phyloP scores from a whole-genome alignment of 2,329 filamentous ascomycete genomes.

The Fusarium sarcochroum region DNA sequence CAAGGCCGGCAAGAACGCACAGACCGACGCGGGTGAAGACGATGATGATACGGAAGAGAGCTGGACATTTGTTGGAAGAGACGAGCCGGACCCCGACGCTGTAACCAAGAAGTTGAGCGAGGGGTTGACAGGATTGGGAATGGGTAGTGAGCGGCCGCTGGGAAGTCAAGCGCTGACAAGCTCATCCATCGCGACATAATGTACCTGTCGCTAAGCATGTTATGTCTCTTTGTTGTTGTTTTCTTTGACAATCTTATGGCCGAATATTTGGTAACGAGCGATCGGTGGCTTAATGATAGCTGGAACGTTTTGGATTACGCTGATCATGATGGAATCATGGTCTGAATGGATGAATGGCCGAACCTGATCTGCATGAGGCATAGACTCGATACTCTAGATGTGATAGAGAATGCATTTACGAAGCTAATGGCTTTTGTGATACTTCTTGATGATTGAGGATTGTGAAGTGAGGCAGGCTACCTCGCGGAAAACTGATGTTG shows the following conservation, averaged over 20 bases:
- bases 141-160: slow-evolving; percentile 40
- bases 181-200: slow-evolving; percentile 24
- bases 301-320: slow-evolving; percentile 21
- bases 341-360: slow-evolving; percentile 11
- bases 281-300: slow-evolving; percentile 22
- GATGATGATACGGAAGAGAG: slow-evolving; percentile 78
- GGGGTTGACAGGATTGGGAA: slow-evolving; percentile 47
- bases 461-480: not conserved
- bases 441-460: not conserved
- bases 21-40: slow-evolving; percentile 61
- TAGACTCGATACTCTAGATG: slow-evolving; percentile 44
- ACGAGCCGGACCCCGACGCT: slow-evolving; percentile 62
- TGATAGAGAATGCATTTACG: slow-evolving; percentile 40
- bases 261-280: not conserved
- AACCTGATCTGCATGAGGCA: slow-evolving; percentile 5
- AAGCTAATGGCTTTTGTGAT: slow-evolving; percentile 5
- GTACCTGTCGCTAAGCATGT: not conserved
- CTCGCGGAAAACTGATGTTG: too few relatives aligned
- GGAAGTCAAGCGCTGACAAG: slow-evolving; percentile 43
- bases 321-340: slow-evolving; percentile 10
- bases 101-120: slow-evolving; percentile 59
- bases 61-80: slow-evolving; percentile 88
- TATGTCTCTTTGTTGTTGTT: slow-evolving; percentile 1
- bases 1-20: slow-evolving; percentile 66
- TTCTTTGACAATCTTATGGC: not conserved